Evolutionary conservation across 2,329 filamentous ascomycete species (phyloP).

Genomic region (Calonectria pseudoturangicola): DNA sequence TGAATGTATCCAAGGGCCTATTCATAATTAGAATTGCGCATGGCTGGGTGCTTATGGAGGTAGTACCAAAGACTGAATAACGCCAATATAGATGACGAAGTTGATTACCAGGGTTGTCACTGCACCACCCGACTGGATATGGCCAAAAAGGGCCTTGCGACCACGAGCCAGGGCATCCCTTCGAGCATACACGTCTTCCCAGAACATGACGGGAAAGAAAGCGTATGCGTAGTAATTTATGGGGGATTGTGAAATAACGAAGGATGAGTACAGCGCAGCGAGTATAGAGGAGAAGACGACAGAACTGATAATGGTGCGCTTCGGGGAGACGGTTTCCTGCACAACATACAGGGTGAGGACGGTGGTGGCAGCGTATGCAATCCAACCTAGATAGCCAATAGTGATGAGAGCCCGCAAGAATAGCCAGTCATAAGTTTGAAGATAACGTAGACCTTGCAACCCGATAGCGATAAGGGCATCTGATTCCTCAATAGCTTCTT

Average conservation of each 20-base stretch:
- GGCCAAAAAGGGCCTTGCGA: slow-evolving; percentile 79
- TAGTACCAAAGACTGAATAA: slow-evolving; percentile 86
- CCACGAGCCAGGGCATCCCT: slow-evolving; percentile 82
- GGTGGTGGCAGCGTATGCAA: slow-evolving; percentile 91
- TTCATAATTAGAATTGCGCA: slow-evolving; percentile 30
- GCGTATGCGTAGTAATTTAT: slow-evolving; percentile 92
- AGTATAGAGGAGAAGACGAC: slow-evolving; percentile 85
- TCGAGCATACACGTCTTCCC: slow-evolving; percentile 94
- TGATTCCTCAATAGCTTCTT: slow-evolving; percentile 87
- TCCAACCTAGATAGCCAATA: slow-evolving; percentile 94
- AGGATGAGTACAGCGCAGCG: slow-evolving; percentile 84
- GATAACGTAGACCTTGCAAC: slow-evolving; percentile 89
- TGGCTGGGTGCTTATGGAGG: neutral
- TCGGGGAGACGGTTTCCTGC: slow-evolving; percentile 78
- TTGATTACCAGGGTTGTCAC: slow-evolving; percentile 78
- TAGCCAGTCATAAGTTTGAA: slow-evolving; percentile 99
- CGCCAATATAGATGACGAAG: slow-evolving; percentile 78
- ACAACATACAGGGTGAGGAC: slow-evolving; percentile 93
- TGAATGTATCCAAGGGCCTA: slow-evolving; percentile 95
- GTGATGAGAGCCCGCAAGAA: slow-evolving; percentile 94
- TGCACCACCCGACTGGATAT: slow-evolving; percentile 77
- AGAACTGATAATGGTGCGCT: slow-evolving; percentile 75
- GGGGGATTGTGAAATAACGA: slow-evolving; percentile 87
- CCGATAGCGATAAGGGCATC: slow-evolving; percentile 84
- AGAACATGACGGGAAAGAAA: slow-evolving; percentile 94